Conservation (phyloP, 495 filamentous ascomycete species). For the Endocarpon pusillum region DNA sequence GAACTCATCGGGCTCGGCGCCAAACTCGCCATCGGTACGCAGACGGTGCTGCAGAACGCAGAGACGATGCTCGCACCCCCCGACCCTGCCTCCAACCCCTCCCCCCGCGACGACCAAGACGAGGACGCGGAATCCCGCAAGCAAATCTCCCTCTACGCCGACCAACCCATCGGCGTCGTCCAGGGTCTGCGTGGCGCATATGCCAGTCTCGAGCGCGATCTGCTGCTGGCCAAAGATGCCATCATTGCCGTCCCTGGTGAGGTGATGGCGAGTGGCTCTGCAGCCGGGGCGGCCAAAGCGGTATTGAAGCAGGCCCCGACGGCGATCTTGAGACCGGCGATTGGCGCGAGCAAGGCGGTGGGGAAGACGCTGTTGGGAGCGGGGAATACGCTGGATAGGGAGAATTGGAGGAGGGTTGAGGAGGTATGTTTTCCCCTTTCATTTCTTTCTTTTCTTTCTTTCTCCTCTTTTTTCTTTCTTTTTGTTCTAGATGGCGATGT, state of each 20-base stretch:
- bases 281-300: conserved; percentile 64
- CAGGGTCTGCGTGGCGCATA: conserved; percentile 76
- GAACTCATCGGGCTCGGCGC: conserved; percentile 87
- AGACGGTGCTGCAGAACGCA: conserved; percentile 73
- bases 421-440: conserved; percentile 46
- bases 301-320: conserved; percentile 74
- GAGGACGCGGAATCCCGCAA: conserved; percentile 47
- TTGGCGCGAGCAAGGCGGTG: conserved; percentile 80
- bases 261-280: conserved; percentile 69
- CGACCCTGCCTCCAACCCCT: conserved; percentile 6
- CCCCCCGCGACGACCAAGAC: conserved; percentile 37
- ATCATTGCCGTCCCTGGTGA: conserved; percentile 91
- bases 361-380: conserved; percentile 80
- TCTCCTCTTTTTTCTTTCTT: not conserved
- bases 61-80: conserved; percentile 56
- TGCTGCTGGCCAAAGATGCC: conserved; percentile 69
- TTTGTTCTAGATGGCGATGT: conserved; percentile 1
- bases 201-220: conserved; percentile 65
- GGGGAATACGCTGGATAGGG: conserved; percentile 80
- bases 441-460: too few relatives aligned
- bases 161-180: conserved; percentile 74
- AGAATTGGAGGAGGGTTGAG: conserved; percentile 66
- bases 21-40: conserved; percentile 87
- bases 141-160: conserved; percentile 74
- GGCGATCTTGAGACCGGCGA: conserved; percentile 74